These are phyloP conservation scores for Coprinellus micaceus DNA, from an alignment of 768 basidiomycete species.

Conservation along the genomic window DNA sequence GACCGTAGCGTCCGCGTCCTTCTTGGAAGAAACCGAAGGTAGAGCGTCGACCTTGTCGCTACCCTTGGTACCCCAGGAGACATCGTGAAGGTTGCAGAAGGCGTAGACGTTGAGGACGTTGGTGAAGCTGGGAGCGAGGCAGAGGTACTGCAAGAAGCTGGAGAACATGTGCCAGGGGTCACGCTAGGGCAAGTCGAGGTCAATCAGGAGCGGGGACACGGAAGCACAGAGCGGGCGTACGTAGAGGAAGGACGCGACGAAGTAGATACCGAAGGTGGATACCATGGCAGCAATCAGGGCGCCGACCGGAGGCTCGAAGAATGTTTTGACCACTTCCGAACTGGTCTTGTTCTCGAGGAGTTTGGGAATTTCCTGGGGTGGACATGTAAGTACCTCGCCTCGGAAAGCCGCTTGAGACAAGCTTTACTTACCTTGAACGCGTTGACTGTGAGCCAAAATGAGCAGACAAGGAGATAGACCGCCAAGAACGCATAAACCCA, in stretches of 20 bases:
- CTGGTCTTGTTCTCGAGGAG: slow-evolving; percentile 47
- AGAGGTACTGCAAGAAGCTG: slow-evolving; percentile 87
- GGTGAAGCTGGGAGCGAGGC: slow-evolving; percentile 88
- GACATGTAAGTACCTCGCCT: not conserved
- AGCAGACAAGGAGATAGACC: slow-evolving; percentile 82
- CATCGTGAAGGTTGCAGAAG: slow-evolving; percentile 94
- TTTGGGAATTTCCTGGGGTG: slow-evolving; percentile 47
- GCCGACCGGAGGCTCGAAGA: slow-evolving; percentile 76
- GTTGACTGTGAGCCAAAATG: slow-evolving; percentile 75
- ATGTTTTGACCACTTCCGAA: slow-evolving; percentile 47
- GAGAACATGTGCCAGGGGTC: slow-evolving; percentile 99
- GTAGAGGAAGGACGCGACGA: slow-evolving; percentile 80
- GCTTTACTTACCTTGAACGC: slow-evolving; percentile 62
- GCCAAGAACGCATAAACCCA: slow-evolving; percentile 84
- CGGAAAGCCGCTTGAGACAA: not conserved
- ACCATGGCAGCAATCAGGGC: slow-evolving; percentile 82
- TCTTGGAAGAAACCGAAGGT: slow-evolving; percentile 81
- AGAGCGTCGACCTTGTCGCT: slow-evolving; percentile 91
- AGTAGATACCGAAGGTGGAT: slow-evolving; percentile 87
- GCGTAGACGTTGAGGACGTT: slow-evolving; percentile 96
- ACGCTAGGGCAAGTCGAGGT: slow-evolving; percentile 42
- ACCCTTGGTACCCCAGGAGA: slow-evolving; percentile 94
- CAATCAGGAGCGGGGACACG: slow-evolving; percentile 2
- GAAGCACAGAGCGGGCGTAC: slow-evolving; percentile 41
- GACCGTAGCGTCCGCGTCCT: slow-evolving; percentile 69